A percentile compares a stretch with the other conserved stretches of the same genome.
Conservation (phyloP, 805 yeast species). For the Starmera dryadoides region DNA sequence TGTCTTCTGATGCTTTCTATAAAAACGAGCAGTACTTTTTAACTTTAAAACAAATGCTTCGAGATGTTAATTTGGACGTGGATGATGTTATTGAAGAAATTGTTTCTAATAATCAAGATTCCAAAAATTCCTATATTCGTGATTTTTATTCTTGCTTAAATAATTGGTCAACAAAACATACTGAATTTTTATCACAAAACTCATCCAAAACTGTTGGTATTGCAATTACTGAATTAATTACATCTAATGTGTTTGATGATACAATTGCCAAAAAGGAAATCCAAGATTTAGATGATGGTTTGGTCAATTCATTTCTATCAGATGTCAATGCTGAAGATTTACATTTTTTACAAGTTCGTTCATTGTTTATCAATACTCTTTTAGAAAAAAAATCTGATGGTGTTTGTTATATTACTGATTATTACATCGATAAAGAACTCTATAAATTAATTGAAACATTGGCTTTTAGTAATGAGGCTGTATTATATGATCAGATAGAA, state of each 20-base stretch:
- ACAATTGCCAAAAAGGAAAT: slow-evolving; percentile 7
- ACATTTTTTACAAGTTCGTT: slow-evolving; percentile 33
- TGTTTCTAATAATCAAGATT: background rate
- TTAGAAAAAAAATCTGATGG: slow-evolving; percentile 8
- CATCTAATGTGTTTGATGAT: slow-evolving; percentile 21
- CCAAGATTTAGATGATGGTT: slow-evolving; percentile 10
- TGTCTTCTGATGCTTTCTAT: background rate
- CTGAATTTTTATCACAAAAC: slow-evolving; percentile 17
- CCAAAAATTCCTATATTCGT: slow-evolving; percentile 3
- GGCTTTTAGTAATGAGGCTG: slow-evolving; percentile 17
- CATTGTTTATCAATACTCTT: slow-evolving; percentile 21
- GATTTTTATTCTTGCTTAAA: slow-evolving; percentile 1
- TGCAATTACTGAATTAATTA: slow-evolving; percentile 23
- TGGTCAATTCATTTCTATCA: slow-evolving; percentile 18
- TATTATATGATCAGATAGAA: slow-evolving; percentile 14
- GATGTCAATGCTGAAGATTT: slow-evolving; percentile 17
- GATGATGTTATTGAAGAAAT: background rate
- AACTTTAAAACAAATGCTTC: background rate
- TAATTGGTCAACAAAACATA: slow-evolving; percentile 15
- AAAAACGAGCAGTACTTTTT: background rate
- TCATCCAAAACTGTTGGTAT: slow-evolving; percentile 6
- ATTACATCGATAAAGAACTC: slow-evolving; percentile 27
- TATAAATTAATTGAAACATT: slow-evolving; percentile 9
- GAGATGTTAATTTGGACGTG: background rate
- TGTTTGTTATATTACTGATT: slow-evolving; percentile 27